Conservation (phyloP, 148 eudicot species). For the Diospyros lotus region DNA sequence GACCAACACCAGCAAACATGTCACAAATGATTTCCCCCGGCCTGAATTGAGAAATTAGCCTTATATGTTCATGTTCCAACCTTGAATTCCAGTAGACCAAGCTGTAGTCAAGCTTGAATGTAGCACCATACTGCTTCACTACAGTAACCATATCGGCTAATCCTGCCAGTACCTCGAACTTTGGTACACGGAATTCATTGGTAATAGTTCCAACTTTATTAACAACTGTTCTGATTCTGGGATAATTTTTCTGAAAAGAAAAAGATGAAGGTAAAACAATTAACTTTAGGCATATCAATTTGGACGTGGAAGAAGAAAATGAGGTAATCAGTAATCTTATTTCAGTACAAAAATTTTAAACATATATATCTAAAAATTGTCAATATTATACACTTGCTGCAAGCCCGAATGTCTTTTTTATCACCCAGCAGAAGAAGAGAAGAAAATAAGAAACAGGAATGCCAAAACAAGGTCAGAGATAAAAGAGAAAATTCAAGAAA, state of each 20-base stretch:
- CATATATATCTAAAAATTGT: background rate
- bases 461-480: background rate
- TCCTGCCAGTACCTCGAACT: constrained; percentile 87
- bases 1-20: constrained; percentile 99
- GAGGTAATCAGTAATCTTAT: background rate
- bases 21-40: constrained; percentile 83
- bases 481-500: background rate
- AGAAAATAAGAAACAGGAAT: background rate
- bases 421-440: background rate
- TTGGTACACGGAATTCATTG: constrained; percentile 95
- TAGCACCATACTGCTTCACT: constrained; percentile 91
- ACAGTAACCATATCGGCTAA: constrained; percentile 84
- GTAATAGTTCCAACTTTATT: constrained; percentile 87
- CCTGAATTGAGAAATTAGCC: constrained; percentile 72
- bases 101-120: constrained; percentile 88
- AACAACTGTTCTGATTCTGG: constrained; percentile 79
- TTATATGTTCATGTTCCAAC: constrained; percentile 91
- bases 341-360: background rate
- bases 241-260: constrained; percentile 73
- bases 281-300: background rate
- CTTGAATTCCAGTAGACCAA: constrained; percentile 99
- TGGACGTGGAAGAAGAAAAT: background rate
- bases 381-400: background rate
- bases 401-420: background rate
- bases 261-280: constrained; percentile 8